Evolutionary conservation across 2,329 filamentous ascomycete species (phyloP).

Genomic region (Emergomyces pasteurianus): DNA sequence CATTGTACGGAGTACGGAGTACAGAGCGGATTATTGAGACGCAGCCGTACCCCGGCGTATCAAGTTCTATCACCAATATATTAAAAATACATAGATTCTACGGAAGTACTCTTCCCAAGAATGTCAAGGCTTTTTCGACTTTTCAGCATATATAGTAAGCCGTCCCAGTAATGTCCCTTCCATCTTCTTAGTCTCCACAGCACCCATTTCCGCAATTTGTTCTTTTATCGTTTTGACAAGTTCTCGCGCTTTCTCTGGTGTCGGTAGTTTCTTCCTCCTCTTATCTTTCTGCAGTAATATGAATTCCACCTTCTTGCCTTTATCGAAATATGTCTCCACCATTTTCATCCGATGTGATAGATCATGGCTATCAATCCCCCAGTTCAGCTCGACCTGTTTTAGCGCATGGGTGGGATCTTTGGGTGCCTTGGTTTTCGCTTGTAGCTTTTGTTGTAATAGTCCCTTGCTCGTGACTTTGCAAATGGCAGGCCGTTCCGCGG

Average conservation of each 20-base stretch:
- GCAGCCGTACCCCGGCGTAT: background rate
- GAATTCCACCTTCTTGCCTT: constrained; percentile 66
- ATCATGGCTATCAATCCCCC: constrained; percentile 70
- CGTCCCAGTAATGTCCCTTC: constrained; percentile 30
- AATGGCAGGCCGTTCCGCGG: constrained; percentile 39
- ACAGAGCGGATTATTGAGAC: too few relatives aligned
- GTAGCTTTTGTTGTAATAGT: constrained; percentile 31
- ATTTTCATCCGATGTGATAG: constrained; percentile 57
- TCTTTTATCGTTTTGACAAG: constrained; percentile 43
- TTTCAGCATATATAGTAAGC: constrained; percentile 26
- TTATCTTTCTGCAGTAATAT: constrained; percentile 53
- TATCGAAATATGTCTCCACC: constrained; percentile 55
- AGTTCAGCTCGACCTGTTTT: constrained; percentile 84
- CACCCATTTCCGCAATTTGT: constrained; percentile 32
- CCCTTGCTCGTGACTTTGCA: constrained; percentile 58
- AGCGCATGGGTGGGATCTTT: constrained; percentile 28
- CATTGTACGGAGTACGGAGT: background rate
- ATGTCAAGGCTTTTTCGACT: constrained; percentile 9
- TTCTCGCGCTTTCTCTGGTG: constrained; percentile 46
- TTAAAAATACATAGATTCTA: too few relatives aligned
- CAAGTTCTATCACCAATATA: too few relatives aligned
- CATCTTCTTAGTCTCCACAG: constrained; percentile 29
- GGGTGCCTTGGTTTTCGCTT: constrained; percentile 25
- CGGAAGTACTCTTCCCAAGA: background rate
- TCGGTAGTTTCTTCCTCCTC: constrained; percentile 45